These are phyloP conservation scores for Fusarium mexicanum DNA, from an alignment of 2,329 filamentous ascomycete species.

Conservation along the genomic window DNA sequence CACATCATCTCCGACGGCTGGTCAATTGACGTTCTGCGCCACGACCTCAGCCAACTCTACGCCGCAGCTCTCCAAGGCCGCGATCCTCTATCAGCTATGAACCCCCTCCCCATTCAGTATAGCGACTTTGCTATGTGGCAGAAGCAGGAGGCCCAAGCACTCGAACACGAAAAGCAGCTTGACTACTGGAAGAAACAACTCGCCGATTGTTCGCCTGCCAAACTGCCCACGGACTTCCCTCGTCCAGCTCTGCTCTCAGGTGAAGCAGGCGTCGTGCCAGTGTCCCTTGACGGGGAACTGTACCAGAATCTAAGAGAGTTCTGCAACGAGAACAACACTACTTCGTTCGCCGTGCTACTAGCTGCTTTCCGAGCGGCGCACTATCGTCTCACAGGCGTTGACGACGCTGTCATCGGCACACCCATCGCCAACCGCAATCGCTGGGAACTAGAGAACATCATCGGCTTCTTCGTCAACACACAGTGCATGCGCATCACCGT, in stretches of 20 bases:
- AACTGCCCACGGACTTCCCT: conserved; percentile 25
- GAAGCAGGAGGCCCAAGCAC: conserved; percentile 15
- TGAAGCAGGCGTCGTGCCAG: not conserved
- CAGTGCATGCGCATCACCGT: conserved; percentile 41
- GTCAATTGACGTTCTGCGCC: conserved; percentile 39
- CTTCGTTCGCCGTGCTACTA: conserved; percentile 29
- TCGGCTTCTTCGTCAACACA: conserved; percentile 42
- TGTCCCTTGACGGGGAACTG: conserved; percentile 12
- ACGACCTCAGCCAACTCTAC: conserved; percentile 37
- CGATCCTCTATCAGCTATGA: not conserved
- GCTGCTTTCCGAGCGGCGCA: conserved; percentile 41
- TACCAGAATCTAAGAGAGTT: conserved; percentile 17
- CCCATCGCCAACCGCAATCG: conserved; percentile 31
- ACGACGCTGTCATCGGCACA: conserved; percentile 38
- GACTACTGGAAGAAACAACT: conserved; percentile 39
- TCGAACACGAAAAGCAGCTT: conserved; percentile 34
- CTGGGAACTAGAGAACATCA: conserved; percentile 26
- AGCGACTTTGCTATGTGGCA: conserved; percentile 42
- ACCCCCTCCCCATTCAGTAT: conserved; percentile 39
- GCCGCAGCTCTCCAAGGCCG: not conserved
- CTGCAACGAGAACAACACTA: conserved; percentile 2
- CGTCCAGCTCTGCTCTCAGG: conserved; percentile 28
- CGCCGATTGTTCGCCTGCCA: conserved; percentile 19
- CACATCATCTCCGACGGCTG: conserved; percentile 45
- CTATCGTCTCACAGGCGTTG: conserved; percentile 39